Conservation (phyloP, 2,329 filamentous ascomycete genomes). For the Exophiala sp. region DNA sequence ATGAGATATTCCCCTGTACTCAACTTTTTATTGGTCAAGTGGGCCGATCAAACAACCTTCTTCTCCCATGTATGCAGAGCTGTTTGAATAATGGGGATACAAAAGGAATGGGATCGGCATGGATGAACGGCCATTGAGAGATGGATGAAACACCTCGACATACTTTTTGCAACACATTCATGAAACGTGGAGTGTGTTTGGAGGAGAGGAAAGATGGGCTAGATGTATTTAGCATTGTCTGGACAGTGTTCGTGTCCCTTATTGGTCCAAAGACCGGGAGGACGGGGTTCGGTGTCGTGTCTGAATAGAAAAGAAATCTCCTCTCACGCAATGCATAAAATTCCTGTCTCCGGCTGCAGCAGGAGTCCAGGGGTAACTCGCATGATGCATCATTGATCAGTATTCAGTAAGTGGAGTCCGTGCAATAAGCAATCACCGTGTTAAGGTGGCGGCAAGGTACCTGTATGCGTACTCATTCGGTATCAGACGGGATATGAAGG, state of each 20-base stretch:
- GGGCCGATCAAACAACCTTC: constrained; percentile 1
- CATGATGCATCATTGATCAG: neutral
- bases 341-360: neutral
- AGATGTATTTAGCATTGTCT: constrained; percentile 3
- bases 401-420: neutral
- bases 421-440: neutral
- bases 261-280: neutral
- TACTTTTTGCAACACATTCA: constrained; percentile 2
- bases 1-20: constrained; percentile 28
- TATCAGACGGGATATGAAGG: neutral
- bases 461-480: neutral
- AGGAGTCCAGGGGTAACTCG: no score
- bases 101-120: constrained; percentile 3
- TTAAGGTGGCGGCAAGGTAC: neutral
- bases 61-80: constrained; percentile 7
- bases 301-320: constrained; percentile 14
- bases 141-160: constrained; percentile 1
- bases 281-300: constrained; percentile 1
- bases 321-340: neutral
- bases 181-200: constrained; percentile 1
- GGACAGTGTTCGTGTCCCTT: neutral
- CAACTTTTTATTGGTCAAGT: constrained; percentile 16
- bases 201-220: neutral
- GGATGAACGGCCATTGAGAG: constrained; percentile 7
- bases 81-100: neutral